Percentiles rank a stretch among this genome's conserved stretches.
These are phyloP conservation scores for Erythrophleum fordii DNA, from an alignment of 306 rosid species.

Conservation along the genomic window DNA sequence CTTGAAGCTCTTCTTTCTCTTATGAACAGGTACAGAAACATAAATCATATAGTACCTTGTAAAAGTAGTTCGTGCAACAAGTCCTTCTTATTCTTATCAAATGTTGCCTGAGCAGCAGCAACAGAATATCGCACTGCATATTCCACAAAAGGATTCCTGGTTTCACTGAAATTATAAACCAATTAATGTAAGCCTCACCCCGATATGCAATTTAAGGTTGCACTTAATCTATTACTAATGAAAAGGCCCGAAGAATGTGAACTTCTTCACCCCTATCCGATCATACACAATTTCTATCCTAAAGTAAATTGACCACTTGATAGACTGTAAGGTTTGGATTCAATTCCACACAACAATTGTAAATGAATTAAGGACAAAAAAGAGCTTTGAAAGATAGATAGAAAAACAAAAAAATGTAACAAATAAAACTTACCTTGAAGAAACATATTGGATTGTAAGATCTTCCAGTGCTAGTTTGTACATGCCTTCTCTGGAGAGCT, in stretches of 20 bases:
- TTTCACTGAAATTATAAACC: slow-evolving; percentile 64
- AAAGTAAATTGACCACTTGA: background rate
- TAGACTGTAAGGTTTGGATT: background rate
- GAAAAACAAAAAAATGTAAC: background rate
- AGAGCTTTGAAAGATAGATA: background rate
- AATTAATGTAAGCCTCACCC: slow-evolving; percentile 27
- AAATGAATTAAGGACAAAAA: background rate
- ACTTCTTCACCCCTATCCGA: slow-evolving; percentile 11
- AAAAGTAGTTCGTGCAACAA: slow-evolving; percentile 64
- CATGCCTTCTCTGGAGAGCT: slow-evolving; percentile 74
- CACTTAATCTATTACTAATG: slow-evolving; percentile 5
- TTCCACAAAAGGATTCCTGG: slow-evolving; percentile 91
- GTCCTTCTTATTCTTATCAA: slow-evolving; percentile 64
- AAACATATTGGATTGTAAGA: slow-evolving; percentile 58
- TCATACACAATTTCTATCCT: slow-evolving; percentile 4
- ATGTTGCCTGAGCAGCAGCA: slow-evolving; percentile 78
- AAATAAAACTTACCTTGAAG: slow-evolving; percentile 60
- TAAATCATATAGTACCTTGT: slow-evolving; percentile 58
- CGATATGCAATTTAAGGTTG: slow-evolving; percentile 5
- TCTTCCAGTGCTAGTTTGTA: slow-evolving; percentile 70
- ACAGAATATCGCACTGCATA: slow-evolving; percentile 88
- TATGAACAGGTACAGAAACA: slow-evolving; percentile 28
- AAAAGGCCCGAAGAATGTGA: background rate
- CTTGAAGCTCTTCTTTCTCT: background rate
- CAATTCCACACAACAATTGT: background rate